Percentiles rank a stretch among this genome's conserved stretches.
Evolutionary conservation across 371 early-diverging fungal genomes (phyloP).

Genomic region (Blastocladiella emersonii): DNA sequence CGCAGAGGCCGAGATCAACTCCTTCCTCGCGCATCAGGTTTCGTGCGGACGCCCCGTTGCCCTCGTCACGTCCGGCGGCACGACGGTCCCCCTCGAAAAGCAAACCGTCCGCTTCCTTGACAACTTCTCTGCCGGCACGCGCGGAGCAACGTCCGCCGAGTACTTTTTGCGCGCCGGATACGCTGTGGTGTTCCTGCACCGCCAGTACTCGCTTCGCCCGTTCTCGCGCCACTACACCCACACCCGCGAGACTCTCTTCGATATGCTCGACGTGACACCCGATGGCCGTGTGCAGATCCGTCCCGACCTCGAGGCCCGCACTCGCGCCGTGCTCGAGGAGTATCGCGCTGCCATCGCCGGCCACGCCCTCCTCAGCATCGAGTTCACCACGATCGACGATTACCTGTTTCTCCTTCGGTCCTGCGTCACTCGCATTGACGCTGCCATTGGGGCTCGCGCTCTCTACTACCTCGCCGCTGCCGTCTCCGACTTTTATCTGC

Average conservation of each 20-base stretch:
- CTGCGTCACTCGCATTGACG: constrained; percentile 51
- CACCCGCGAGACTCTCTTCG: constrained; percentile 58
- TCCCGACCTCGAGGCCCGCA: not conserved
- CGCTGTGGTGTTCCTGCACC: constrained; percentile 88
- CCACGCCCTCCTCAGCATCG: constrained; percentile 55
- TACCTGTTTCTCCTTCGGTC: constrained; percentile 76
- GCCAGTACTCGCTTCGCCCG: constrained; percentile 86
- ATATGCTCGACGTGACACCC: constrained; percentile 41
- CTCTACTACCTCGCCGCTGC: constrained; percentile 97
- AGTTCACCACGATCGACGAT: constrained; percentile 81
- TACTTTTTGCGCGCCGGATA: constrained; percentile 81
- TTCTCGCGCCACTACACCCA: constrained; percentile 83
- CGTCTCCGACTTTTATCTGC: constrained; percentile 95
- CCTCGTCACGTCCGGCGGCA: constrained; percentile 62
- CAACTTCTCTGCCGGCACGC: constrained; percentile 92
- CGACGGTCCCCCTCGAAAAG: constrained; percentile 89
- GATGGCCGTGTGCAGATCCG: not conserved
- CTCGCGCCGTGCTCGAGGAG: not conserved
- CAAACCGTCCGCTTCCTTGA: constrained; percentile 97
- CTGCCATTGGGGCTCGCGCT: constrained; percentile 44
- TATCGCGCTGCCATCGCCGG: constrained; percentile 33
- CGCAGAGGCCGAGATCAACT: not conserved
- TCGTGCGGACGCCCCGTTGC: not conserved
- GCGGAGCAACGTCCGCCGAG: constrained; percentile 92
- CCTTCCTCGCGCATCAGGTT: not conserved